phyloP scores from a whole-genome alignment of 495 filamentous ascomycete species.

The Ramalina intermedia region DNA sequence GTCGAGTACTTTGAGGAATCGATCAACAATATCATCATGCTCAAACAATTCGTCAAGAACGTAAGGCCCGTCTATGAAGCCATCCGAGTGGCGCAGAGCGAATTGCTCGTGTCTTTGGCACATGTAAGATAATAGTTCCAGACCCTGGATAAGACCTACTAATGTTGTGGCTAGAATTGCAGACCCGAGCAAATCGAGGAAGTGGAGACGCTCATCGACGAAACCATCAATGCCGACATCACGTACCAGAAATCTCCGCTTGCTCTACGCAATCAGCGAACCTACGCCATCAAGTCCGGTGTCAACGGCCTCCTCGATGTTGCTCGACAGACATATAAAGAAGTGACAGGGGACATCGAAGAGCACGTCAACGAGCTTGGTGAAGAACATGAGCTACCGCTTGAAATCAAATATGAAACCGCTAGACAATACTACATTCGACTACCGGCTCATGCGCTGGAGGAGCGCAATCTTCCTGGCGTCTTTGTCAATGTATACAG shows the following conservation, averaged over 20 bases:
- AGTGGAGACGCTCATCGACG: conserved; percentile 49
- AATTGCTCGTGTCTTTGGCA: conserved; percentile 49
- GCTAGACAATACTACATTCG: conserved; percentile 68
- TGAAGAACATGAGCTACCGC: conserved; percentile 40
- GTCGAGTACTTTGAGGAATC: conserved; percentile 59
- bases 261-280: conserved; percentile 80
- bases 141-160: not conserved
- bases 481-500: conserved; percentile 63
- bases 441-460: conserved; percentile 48
- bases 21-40: conserved; percentile 71
- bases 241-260: conserved; percentile 65
- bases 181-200: conserved; percentile 40
- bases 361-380: conserved; percentile 52
- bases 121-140: conserved; percentile 24
- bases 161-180: conserved; percentile 37
- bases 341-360: conserved; percentile 62
- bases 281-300: conserved; percentile 83
- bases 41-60: conserved; percentile 65
- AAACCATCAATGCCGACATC: conserved; percentile 68
- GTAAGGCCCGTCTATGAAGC: conserved; percentile 55
- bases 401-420: conserved; percentile 62
- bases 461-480: conserved; percentile 46
- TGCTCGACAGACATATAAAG: conserved; percentile 73
- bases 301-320: conserved; percentile 80
- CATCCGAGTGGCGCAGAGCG: conserved; percentile 48